Base-by-base conservation (phyloP, 495 filamentous ascomycete genomes). In the Coniosporium apollinis region DNA sequence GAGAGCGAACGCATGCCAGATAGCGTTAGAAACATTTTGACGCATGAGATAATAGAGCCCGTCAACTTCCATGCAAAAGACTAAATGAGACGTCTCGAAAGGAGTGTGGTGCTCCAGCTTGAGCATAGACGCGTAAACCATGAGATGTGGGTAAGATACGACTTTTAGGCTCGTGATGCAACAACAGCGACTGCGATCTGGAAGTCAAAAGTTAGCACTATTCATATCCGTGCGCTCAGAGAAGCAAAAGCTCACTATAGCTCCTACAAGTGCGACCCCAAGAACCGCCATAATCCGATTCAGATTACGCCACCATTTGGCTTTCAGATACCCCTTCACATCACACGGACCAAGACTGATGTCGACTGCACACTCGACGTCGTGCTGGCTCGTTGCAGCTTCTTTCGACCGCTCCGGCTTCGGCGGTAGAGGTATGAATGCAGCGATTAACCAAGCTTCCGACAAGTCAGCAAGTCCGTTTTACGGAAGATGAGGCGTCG, bases 241-340 rank as follows among this genome's bases (percentile, higher is more conserved):
- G 15, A 20, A 30, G 14, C 7, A 15, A 16, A 33, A 33, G 66
- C 74, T 63, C 50, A 87, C 69, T 38, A 93, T 66, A 18, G 76
- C 72, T 36, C 70, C 72, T 37, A 94, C 69, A 21, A 97, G 70
- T 37, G 79, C 58, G 10, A 89, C 50, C 11, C 89, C 89, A 31
- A 91, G 47, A 26, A 80, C 56, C 34, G 74, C 73, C 82, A 97
- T 86, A 48, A 75, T 68, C 28, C 84, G 75, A 55, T 97, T 97
- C 30, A 94, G 63, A 39, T 71, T 79, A 39, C 89, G 69, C 89
- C 89, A 96, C 85, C 87, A 94, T 24, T 70, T 66, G 9, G 83
- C 83, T 50, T 83, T 94, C 46, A 81, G 67, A 50, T 81, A 82
- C 33, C 69, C 21, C 34, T 39, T 45, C 41, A 50, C 50, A 22